A percentile compares a stretch with the other conserved stretches of the same genome.
Conservation (phyloP, 139 green algal genomes). For the Chlorella sorokiniana region DNA sequence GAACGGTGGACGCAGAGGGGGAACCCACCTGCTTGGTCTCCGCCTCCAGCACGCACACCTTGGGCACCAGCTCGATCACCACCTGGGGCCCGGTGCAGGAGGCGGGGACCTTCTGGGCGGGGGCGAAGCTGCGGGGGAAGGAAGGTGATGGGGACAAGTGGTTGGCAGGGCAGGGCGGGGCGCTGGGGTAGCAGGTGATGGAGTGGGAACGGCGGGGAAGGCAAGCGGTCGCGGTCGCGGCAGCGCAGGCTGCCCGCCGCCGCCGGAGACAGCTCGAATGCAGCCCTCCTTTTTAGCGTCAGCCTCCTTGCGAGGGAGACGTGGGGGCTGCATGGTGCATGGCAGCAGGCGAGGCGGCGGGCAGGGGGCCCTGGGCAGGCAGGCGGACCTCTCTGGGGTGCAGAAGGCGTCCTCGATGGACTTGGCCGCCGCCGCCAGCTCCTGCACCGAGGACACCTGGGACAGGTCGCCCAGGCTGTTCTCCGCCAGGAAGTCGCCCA, state of each 20-base stretch:
- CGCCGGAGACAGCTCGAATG: no score
- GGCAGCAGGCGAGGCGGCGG: no score
- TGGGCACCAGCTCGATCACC: constrained; percentile 26
- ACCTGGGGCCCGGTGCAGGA: constrained; percentile 38
- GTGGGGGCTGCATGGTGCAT: no score
- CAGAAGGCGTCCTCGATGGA: constrained; percentile 7
- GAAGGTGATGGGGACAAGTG: background rate
- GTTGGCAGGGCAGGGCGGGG: background rate
- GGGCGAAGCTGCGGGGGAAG: constrained; percentile 7
- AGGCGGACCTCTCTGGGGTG: background rate
- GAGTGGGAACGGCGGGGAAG: background rate
- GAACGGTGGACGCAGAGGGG: background rate
- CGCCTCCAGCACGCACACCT: constrained; percentile 36
- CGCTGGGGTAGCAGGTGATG: background rate
- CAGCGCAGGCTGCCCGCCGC: background rate
- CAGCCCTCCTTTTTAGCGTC: no score
- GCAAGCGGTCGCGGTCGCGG: background rate
- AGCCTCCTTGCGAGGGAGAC: no score
- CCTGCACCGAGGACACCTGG: background rate
- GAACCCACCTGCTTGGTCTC: constrained; percentile 27
- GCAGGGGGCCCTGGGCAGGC: background rate
- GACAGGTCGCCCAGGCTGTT: background rate
- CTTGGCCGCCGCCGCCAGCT: background rate
- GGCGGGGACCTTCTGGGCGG: constrained; percentile 20
- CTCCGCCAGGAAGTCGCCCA: constrained; percentile 20